Percentiles rank a stretch among this genome's conserved stretches.
Conservation (phyloP, 2,329 filamentous ascomycete species). For the Biscogniauxia mediterranea region DNA sequence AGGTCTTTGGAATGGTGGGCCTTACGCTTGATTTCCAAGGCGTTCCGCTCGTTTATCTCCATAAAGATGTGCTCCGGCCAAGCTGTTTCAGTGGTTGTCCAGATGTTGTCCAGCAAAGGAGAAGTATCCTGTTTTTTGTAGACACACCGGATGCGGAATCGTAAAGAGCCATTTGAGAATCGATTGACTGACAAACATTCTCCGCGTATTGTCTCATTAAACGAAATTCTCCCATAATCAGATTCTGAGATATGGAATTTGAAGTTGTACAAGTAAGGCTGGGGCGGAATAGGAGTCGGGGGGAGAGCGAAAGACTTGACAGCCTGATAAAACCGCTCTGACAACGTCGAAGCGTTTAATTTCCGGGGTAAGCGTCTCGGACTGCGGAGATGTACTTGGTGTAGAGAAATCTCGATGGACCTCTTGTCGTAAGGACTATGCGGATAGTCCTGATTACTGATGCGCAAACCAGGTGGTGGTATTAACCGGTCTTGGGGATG, state of each 20-base stretch:
- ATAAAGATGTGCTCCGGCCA: slow-evolving; percentile 75
- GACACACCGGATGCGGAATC: slow-evolving; percentile 70
- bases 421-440: slow-evolving; percentile 40
- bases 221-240: slow-evolving; percentile 37
- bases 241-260: slow-evolving; percentile 45
- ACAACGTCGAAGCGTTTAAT: slow-evolving; percentile 5
- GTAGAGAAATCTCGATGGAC: slow-evolving; percentile 43
- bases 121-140: slow-evolving; percentile 21
- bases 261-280: slow-evolving; percentile 41
- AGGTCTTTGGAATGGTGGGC: slow-evolving; percentile 72
- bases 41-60: slow-evolving; percentile 57
- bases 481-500: slow-evolving; percentile 20
- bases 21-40: slow-evolving; percentile 62
- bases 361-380: slow-evolving; percentile 41
- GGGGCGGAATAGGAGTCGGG: slow-evolving; percentile 42
- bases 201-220: slow-evolving; percentile 22
- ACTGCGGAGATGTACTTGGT: slow-evolving; percentile 48
- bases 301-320: slow-evolving; percentile 49
- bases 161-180: slow-evolving; percentile 52
- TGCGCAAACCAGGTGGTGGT: slow-evolving; percentile 17
- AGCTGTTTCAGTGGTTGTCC: slow-evolving; percentile 60
- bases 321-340: slow-evolving; percentile 54
- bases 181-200: slow-evolving; percentile 37
- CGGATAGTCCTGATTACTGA: slow-evolving; percentile 38
- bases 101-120: slow-evolving; percentile 47